A percentile compares a stretch with the other conserved stretches of the same genome.
Evolutionary conservation across 2,329 filamentous ascomycete species (phyloP).

Genomic region (Clarireedia paspali): DNA sequence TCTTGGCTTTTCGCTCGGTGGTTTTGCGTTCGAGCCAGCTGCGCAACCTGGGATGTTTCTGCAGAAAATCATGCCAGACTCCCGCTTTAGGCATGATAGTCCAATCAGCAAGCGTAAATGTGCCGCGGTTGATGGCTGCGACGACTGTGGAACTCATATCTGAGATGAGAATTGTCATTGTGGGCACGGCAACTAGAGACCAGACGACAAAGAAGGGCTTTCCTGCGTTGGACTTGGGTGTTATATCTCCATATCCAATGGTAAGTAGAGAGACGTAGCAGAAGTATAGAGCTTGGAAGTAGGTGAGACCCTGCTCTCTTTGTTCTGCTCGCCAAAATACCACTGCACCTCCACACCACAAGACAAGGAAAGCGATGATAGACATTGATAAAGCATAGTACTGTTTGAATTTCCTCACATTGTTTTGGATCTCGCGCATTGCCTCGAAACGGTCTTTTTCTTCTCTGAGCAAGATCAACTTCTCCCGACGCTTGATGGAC

Average conservation of each 20-base stretch:
- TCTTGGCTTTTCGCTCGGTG: constrained; percentile 33
- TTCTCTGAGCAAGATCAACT: constrained; percentile 46
- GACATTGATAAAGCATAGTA: constrained; percentile 54
- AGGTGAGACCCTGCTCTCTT: constrained; percentile 44
- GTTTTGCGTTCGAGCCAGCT: constrained; percentile 32
- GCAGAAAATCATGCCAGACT: constrained; percentile 43
- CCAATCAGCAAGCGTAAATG: constrained; percentile 53
- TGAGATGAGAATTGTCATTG: constrained; percentile 60
- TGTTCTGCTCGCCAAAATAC: constrained; percentile 56
- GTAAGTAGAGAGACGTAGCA: constrained; percentile 61
- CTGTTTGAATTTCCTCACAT: constrained; percentile 51
- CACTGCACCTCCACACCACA: constrained; percentile 59
- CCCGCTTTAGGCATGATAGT: constrained; percentile 57
- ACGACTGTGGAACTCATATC: constrained; percentile 60
- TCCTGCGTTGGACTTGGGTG: constrained; percentile 55
- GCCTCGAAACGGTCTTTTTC: constrained; percentile 55
- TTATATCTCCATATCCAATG: constrained; percentile 62
- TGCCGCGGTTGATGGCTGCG: constrained; percentile 52
- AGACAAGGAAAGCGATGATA: constrained; percentile 47
- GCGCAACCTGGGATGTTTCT: constrained; percentile 37
- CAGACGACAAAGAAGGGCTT: constrained; percentile 65
- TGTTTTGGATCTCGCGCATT: constrained; percentile 54
- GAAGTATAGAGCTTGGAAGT: constrained; percentile 62
- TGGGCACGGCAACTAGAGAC: constrained; percentile 60
- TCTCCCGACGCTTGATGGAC: constrained; percentile 26